Base-by-base conservation (phyloP, 2,329 filamentous ascomycete species). In the Blastomyces parvus region DNA sequence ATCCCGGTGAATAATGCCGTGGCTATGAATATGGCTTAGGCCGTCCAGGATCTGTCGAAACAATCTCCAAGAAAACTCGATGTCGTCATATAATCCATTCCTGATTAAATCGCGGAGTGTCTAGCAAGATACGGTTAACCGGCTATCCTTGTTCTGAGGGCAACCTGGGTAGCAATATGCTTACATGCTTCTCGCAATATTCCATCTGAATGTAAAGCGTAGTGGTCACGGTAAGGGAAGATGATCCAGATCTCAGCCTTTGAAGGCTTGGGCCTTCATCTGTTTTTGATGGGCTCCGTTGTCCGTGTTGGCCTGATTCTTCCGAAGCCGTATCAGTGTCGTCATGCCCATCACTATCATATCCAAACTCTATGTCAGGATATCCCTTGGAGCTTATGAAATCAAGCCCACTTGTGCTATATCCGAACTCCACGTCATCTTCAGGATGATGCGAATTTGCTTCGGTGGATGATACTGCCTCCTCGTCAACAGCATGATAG, bases 131-230 rank as follows among this genome's bases (percentile, higher is more conserved):
- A 40, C 9, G 25, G 65, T 67, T 69, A 64, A 60, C 8, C 13
- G 61, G 13, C 30, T 4, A 9, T 14, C 22, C 13, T 58, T 27
- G 63, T 65, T 62, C 38, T 59, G 27, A 48, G 40, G 27, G 22
- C 3, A 25, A 6, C 19, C 27, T 36, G 40, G 22, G 44, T 13
- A 27, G 3, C 14, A 13, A 22, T 36, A 25, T 27, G 77, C 83
- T 74, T 78, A 88, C 86, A 68, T 89, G 85, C 72, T 93, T 94
- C 73, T 97, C 93, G 71, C 94, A 99, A 69, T 97, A 96, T 73
- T 99, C 94, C 94, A 99, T 99, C 65, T 96, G 94, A 63, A 99
- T 97, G 73, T 97, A 99, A 52, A 99, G 82, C 7, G 92, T 87
- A 0, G 88, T 92, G 61, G 84, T 84, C 65, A 84, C 83, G 3